A percentile compares a stretch with the other conserved stretches of the same genome.
phyloP scores from a whole-genome alignment of 257 asterid genomes.

The Solanum pinnatisectum region DNA sequence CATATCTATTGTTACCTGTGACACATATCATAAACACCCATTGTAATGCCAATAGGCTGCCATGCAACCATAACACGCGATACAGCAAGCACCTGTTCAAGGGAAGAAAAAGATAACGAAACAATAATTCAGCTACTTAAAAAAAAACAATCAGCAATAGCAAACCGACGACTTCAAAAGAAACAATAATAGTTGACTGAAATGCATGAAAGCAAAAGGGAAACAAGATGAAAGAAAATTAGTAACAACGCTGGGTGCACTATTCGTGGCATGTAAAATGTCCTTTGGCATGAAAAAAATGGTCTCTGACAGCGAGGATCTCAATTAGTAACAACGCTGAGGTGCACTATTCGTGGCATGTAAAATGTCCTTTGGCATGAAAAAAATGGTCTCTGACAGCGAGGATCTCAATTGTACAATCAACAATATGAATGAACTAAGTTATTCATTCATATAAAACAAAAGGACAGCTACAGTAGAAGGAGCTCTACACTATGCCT shows the following conservation, averaged over 20 bases:
- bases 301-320: not conserved
- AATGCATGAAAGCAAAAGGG: not conserved
- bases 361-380: not conserved
- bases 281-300: not conserved
- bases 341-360: not conserved
- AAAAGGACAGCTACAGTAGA: not conserved
- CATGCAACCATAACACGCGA: conserved; percentile 98
- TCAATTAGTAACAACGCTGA: not conserved
- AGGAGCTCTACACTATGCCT: not conserved
- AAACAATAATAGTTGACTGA: not conserved
- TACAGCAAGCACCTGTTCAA: conserved; percentile 85
- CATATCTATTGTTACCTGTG: conserved; percentile 52
- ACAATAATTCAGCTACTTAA: not conserved
- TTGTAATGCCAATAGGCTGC: conserved; percentile 95
- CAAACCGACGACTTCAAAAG: not conserved
- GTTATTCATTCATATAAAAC: not conserved
- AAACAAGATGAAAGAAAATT: not conserved
- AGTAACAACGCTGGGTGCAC: not conserved
- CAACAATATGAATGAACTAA: not conserved
- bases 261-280: not conserved
- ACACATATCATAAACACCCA: conserved; percentile 98
- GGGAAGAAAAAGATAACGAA: not conserved
- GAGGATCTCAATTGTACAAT: not conserved
- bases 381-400: not conserved
- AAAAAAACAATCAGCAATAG: not conserved